phyloP scores from a whole-genome alignment of 1,139 yeast species.

The Kodamaea anthophila region DNA sequence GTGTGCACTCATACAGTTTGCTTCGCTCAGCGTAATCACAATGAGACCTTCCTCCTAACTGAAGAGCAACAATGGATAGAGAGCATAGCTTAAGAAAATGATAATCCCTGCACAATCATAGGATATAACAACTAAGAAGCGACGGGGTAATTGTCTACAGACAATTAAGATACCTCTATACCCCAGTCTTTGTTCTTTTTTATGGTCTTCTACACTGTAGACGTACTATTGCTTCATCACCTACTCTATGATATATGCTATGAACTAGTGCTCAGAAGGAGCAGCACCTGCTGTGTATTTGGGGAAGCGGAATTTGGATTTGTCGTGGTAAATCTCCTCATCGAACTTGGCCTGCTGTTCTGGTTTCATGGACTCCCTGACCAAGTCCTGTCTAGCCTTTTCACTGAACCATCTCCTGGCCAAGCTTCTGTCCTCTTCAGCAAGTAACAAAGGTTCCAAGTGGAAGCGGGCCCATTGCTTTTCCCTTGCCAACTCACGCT shows the following conservation, averaged over 20 bases:
- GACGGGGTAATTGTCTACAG: too few species aligned
- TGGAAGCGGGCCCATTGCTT: constrained; percentile 72
- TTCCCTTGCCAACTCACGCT: constrained; percentile 71
- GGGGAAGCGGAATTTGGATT: constrained; percentile 42
- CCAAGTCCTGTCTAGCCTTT: constrained; percentile 58
- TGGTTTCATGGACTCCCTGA: constrained; percentile 38
- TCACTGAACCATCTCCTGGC: constrained; percentile 70
- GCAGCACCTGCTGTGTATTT: constrained; percentile 38
- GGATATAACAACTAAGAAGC: too few species aligned
- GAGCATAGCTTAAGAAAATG: too few species aligned
- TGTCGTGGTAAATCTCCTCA: constrained; percentile 40
- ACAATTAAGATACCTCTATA: too few species aligned
- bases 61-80: too few species aligned
- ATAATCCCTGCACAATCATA: too few species aligned
- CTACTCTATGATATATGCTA: constrained; percentile 3
- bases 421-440: constrained; percentile 75
- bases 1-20: too few species aligned
- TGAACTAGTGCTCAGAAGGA: constrained; percentile 27
- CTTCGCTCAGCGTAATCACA: too few species aligned
- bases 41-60: too few species aligned
- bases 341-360: constrained; percentile 38
- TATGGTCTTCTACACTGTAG: too few species aligned
- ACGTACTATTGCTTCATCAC: too few species aligned
- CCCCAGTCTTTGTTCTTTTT: too few species aligned
- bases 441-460: constrained; percentile 68